phyloP scores from a whole-genome alignment of 2,329 filamentous ascomycete species.

The Colletotrichum theobromicola region DNA sequence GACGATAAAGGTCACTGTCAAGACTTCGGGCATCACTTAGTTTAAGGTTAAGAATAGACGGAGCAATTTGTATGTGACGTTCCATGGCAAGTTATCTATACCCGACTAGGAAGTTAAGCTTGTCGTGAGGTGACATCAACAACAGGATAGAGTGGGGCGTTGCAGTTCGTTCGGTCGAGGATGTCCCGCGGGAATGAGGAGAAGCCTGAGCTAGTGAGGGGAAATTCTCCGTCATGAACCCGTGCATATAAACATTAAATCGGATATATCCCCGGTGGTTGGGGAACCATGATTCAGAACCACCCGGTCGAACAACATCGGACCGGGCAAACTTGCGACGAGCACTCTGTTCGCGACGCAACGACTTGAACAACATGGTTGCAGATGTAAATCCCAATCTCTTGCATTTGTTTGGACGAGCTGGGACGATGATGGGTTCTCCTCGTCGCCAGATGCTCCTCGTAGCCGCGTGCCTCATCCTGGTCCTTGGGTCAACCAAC shows the following conservation, averaged over 20 bases:
- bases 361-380: fast-evolving
- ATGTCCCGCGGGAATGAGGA: neutral
- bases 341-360: neutral
- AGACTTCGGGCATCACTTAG: fast-evolving
- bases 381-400: fast-evolving
- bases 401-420: fast-evolving
- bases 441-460: fast-evolving
- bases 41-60: neutral
- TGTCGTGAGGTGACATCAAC: neutral
- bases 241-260: neutral
- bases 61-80: neutral
- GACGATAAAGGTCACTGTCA: no score
- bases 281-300: neutral
- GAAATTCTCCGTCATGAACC: neutral
- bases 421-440: neutral
- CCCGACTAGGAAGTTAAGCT: neutral
- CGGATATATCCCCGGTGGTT: neutral
- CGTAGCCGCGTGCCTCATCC: neutral
- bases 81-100: neutral
- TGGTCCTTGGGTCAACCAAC: fast-evolving
- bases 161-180: neutral
- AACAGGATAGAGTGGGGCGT: neutral
- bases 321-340: fast-evolving
- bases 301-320: neutral
- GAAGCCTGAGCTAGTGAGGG: neutral